Base-by-base conservation (phyloP, 2,329 filamentous ascomycete genomes). In the Sphaerostilbella broomeana region DNA sequence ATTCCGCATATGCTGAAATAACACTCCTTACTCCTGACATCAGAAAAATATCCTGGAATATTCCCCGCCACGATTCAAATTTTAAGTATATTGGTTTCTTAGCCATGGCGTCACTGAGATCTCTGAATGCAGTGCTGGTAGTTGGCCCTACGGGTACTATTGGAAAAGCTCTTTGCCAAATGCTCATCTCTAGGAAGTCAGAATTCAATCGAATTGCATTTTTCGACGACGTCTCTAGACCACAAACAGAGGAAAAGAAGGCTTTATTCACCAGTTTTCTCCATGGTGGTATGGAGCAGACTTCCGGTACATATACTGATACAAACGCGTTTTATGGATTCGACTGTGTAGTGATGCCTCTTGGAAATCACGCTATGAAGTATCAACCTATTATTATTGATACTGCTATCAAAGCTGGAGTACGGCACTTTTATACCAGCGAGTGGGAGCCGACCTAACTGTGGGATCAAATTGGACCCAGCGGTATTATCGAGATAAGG, bases 401-500 rank as follows among this genome's bases (percentile, higher is more conserved):
- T 19, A 17, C 26, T 5, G 26, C 18, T 5, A 38, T 38, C 15
- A 19, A 18, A 16, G 35, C 35, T 10, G 35, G 35, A 17, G 35
- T 38, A n/a, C 35, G 35, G 6, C 35, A 38, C 8, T 38, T 38
- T 24, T 38, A 38, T 24, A 22, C 35, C 11, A 38, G 26, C 8
- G 35, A 38, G 25, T 38, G 35, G 35, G 35, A 13, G 35, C 35
- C 2, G 35, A 38, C 13, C 19, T 38, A 12, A 31, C 22, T 4
- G 35, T 30, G 10, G 35, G 35, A 30, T 38, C 35, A 22, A 38
- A 38, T n/a, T 30, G 35, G 35, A 38, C 35, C 11, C 35, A 38
- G 2, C 35, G 35, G 11, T 38, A 38, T 17, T 38, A 38, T 12
- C 20, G 26, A 38, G 35, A 38, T 18, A 38, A 38, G 11, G 26